Percentiles rank a stretch among this genome's conserved stretches.
These are phyloP conservation scores for Encephalitozoon hellem DNA, from an alignment of 371 early-diverging fungal species.

Conservation along the genomic window DNA sequence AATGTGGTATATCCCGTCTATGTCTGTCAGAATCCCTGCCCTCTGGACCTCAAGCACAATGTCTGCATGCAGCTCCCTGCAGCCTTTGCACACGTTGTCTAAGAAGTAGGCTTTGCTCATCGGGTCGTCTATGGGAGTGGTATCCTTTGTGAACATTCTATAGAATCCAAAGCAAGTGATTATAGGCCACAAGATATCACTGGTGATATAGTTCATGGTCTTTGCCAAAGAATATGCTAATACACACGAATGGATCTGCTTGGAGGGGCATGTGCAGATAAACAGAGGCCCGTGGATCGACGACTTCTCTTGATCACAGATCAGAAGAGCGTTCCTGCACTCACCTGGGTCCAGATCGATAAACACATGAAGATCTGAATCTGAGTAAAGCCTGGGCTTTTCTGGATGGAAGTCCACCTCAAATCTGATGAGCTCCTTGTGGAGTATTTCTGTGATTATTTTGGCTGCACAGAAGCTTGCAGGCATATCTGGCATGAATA, in stretches of 20 bases:
- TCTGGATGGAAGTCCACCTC: constrained; percentile 4
- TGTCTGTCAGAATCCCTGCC: neutral
- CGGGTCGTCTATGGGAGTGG: neutral
- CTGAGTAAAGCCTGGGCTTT: neutral
- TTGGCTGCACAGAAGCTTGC: constrained; percentile 5
- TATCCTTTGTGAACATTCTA: neutral
- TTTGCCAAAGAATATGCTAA: constrained; percentile 4
- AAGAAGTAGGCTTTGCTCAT: neutral
- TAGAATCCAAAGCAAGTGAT: neutral
- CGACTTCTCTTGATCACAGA: neutral
- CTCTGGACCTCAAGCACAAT: constrained; percentile 8
- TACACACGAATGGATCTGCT: neutral
- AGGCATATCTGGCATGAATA: neutral
- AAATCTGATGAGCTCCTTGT: constrained; percentile 15
- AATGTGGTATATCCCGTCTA: neutral
- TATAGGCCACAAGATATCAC: neutral
- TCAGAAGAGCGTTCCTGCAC: neutral
- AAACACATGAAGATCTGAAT: neutral
- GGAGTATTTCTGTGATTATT: constrained; percentile 8
- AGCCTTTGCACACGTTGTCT: neutral
- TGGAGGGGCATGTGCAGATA: neutral
- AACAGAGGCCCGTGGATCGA: neutral
- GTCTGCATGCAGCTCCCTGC: neutral
- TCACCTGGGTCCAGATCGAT: neutral
- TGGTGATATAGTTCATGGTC: neutral